Conservation (phyloP, 1,284 basidiomycete species). For the Fomitopsis pinicola region DNA sequence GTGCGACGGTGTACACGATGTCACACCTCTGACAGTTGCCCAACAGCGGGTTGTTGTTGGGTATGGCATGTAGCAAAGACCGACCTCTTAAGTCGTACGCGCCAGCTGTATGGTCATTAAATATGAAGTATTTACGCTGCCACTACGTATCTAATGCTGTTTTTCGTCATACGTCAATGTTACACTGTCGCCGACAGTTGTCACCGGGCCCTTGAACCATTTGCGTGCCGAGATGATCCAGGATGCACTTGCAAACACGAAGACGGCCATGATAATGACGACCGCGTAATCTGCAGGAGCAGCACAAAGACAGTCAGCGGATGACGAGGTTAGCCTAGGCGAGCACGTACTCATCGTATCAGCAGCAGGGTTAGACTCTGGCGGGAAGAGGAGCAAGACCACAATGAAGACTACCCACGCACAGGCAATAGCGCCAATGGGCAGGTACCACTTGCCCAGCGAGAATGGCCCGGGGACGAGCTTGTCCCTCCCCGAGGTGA, state of each 20-base stretch:
- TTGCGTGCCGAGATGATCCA: slow-evolving; percentile 65
- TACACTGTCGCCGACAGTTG: slow-evolving; percentile 39
- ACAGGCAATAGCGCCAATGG: slow-evolving; percentile 56
- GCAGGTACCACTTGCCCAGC: slow-evolving; percentile 56
- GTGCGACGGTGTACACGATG: no score
- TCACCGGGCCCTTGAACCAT: slow-evolving; percentile 69
- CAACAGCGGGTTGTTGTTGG: no score
- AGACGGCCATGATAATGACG: slow-evolving; percentile 60
- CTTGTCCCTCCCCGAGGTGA: slow-evolving; percentile 59
- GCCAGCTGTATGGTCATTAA: no score
- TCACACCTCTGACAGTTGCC: no score
- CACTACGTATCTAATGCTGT: background rate
- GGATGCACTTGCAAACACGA: slow-evolving; percentile 56
- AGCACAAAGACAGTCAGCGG: background rate
- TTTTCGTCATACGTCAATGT: slow-evolving; percentile 15
- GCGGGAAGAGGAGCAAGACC: slow-evolving; percentile 58
- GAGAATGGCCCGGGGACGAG: slow-evolving; percentile 56
- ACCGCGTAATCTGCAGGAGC: slow-evolving; percentile 53
- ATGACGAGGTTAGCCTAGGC: background rate
- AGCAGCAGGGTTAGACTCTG: slow-evolving; percentile 36
- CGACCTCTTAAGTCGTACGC: no score
- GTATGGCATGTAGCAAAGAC: no score
- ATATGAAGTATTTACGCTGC: no score
- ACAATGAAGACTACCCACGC: slow-evolving; percentile 64
- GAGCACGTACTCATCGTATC: slow-evolving; percentile 49